Evolutionary conservation across 2,329 filamentous ascomycete species (phyloP).

Genomic region (Acephala macrosclerotiorum): DNA sequence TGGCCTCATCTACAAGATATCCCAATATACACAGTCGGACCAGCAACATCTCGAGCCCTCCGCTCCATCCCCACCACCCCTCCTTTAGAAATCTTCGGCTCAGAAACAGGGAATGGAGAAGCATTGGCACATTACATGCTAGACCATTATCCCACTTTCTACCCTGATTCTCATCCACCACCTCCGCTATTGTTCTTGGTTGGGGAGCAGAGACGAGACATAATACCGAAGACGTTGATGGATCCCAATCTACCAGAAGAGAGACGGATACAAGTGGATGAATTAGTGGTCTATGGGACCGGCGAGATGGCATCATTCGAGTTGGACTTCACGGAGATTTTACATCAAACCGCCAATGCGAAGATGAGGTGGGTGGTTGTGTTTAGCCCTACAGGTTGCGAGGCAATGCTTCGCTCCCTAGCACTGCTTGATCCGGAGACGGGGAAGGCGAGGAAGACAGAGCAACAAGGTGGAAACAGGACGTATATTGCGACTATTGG

Average conservation of each 20-base stretch:
- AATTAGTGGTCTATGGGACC: constrained; percentile 88
- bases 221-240: constrained; percentile 85
- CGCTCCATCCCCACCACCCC: constrained; percentile 58
- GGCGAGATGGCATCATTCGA: constrained; percentile 82
- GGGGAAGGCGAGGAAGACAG: constrained; percentile 45
- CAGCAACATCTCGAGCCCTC: constrained; percentile 80
- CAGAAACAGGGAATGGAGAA: constrained; percentile 86
- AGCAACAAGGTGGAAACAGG: constrained; percentile 44
- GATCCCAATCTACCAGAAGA: constrained; percentile 56
- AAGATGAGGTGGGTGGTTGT: constrained; percentile 75
- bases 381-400: constrained; percentile 72
- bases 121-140: constrained; percentile 81
- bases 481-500: constrained; percentile 87
- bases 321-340: constrained; percentile 62
- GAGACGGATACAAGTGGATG: constrained; percentile 71
- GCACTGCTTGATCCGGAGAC: constrained; percentile 57
- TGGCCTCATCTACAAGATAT: constrained; percentile 65
- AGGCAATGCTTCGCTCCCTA: constrained; percentile 63
- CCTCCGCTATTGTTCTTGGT: constrained; percentile 81
- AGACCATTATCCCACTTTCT: constrained; percentile 71
- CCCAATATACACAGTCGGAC: constrained; percentile 79
- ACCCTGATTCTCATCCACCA: constrained; percentile 45
- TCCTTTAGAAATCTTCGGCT: constrained; percentile 72
- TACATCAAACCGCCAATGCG: constrained; percentile 54
- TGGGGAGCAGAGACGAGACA: constrained; percentile 86